These are phyloP conservation scores for Persicaria tinctoria DNA, from an alignment of 148 eudicot genomes.

Conservation along the genomic window DNA sequence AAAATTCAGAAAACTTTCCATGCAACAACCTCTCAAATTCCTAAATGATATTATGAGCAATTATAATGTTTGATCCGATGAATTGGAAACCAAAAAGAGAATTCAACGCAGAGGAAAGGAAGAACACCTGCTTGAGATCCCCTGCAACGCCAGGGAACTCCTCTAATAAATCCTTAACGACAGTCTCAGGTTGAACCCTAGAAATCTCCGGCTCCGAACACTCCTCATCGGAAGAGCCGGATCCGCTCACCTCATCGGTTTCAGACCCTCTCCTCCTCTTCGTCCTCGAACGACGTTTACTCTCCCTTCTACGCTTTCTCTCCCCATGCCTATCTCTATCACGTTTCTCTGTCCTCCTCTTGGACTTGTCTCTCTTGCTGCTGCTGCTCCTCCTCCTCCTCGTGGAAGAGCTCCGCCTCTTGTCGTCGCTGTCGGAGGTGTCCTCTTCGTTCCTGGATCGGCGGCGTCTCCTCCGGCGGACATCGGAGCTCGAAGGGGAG, in stretches of 20 bases:
- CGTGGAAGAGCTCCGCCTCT: conserved; percentile 19
- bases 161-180: conserved; percentile 39
- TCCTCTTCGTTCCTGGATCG: not conserved
- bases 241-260: conserved; percentile 36
- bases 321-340: conserved; percentile 20
- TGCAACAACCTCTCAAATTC: not conserved
- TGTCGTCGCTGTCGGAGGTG: conserved; percentile 4
- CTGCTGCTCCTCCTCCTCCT: conserved; percentile 20
- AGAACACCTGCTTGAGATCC: conserved; percentile 51
- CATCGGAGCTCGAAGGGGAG: conserved; percentile 9
- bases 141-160: conserved; percentile 70
- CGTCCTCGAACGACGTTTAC: conserved; percentile 23
- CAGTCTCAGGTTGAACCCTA: conserved; percentile 25
- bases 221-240: conserved; percentile 17
- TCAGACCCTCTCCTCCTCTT: conserved; percentile 28
- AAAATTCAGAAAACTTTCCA: not conserved
- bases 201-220: conserved; percentile 20
- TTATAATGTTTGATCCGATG: not conserved
- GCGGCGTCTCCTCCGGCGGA: conserved; percentile 20
- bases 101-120: not conserved
- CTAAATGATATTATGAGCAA: too few relatives aligned
- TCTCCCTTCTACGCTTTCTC: conserved; percentile 20
- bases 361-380: conserved; percentile 25
- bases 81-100: not conserved
- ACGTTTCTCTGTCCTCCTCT: conserved; percentile 21